These are phyloP conservation scores for Leishmania gerbilli DNA, from an alignment of 208 protist species.

Conservation along the genomic window DNA sequence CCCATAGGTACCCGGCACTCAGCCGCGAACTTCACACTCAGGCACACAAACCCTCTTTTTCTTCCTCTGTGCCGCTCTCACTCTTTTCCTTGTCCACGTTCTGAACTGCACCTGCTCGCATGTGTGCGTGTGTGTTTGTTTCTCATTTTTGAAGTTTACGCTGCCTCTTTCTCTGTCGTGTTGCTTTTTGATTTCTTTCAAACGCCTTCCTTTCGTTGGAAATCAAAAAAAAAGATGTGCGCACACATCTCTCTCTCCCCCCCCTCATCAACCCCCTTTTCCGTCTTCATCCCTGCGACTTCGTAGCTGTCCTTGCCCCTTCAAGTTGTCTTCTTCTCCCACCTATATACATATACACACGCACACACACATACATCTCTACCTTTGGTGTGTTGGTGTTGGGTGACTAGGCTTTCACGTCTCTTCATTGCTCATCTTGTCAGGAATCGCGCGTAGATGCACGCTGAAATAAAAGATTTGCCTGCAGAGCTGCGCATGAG, in stretches of 20 bases:
- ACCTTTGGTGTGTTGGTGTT: not conserved
- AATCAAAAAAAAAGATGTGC: not conserved
- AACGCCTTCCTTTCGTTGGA: not conserved
- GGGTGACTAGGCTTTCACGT: not conserved
- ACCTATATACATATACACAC: no score
- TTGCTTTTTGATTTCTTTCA: not conserved
- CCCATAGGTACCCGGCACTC: not conserved
- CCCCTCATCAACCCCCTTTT: not conserved
- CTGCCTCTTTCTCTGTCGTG: not conserved
- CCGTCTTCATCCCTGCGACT: not conserved
- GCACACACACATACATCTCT: not conserved
- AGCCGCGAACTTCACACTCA: not conserved
- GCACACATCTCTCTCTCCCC: no score
- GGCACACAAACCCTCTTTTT: not conserved
- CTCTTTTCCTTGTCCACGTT: not conserved
- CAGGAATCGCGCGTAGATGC: not conserved
- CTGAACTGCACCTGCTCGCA: not conserved
- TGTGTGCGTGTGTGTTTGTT: not conserved
- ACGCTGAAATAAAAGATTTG: not conserved
- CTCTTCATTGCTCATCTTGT: not conserved
- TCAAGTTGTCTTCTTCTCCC: not conserved
- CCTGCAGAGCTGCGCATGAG: not conserved
- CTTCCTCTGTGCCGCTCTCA: not conserved
- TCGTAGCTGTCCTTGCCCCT: not conserved
- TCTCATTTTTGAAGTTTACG: not conserved